Conservation (phyloP, 2,329 filamentous ascomycete species). For the Plenodomus lindquistii region DNA sequence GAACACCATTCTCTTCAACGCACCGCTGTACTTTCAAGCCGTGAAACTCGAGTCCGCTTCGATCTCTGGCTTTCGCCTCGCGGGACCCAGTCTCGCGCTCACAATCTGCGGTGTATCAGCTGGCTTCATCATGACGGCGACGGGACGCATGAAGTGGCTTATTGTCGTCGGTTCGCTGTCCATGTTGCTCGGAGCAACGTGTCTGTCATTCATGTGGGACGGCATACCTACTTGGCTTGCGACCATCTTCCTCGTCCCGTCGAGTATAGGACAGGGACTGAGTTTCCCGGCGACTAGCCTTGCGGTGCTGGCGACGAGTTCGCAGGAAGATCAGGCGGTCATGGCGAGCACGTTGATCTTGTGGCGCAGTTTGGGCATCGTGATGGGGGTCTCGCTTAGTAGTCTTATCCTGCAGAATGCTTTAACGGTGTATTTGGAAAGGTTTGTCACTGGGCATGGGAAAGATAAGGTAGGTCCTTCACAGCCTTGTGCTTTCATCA, state of each 20-base stretch:
- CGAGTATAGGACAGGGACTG: constrained; percentile 48
- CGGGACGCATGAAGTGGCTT: constrained; percentile 48
- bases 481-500: neutral
- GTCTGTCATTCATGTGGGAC: constrained; percentile 43
- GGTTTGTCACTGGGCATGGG: constrained; percentile 61
- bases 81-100: constrained; percentile 61
- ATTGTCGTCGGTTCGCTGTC: constrained; percentile 45
- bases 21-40: constrained; percentile 67
- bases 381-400: constrained; percentile 73
- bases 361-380: constrained; percentile 71
- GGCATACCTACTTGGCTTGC: constrained; percentile 47
- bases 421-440: constrained; percentile 62
- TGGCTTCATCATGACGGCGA: constrained; percentile 51
- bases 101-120: constrained; percentile 47
- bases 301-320: constrained; percentile 48
- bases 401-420: constrained; percentile 76
- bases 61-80: constrained; percentile 71
- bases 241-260: constrained; percentile 46
- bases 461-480: constrained; percentile 53
- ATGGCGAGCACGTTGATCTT: constrained; percentile 70
- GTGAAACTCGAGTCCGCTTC: constrained; percentile 64
- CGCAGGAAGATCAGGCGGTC: constrained; percentile 51
- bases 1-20: constrained; percentile 68
- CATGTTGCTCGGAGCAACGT: constrained; percentile 44
- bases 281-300: constrained; percentile 49